phyloP scores from a whole-genome alignment of 176 grass and related monocot genomes.

The Ananas comosus region DNA sequence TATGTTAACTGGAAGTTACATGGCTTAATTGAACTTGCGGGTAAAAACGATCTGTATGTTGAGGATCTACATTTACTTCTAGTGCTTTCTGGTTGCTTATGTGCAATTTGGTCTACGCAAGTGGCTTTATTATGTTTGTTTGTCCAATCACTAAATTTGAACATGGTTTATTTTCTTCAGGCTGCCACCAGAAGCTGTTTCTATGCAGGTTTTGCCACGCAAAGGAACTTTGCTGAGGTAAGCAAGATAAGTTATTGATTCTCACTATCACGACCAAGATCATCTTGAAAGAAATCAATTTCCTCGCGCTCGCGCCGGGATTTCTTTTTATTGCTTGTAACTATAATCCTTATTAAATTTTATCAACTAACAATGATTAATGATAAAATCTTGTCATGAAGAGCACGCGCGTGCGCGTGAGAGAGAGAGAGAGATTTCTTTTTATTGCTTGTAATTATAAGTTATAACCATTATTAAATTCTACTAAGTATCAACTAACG shows the following conservation, averaged over 20 bases:
- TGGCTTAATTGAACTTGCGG: too few species aligned
- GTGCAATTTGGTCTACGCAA: neutral
- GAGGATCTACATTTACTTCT: neutral
- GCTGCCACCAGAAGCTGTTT: constrained; percentile 96
- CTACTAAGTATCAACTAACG: neutral
- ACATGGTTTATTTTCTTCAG: constrained; percentile 23
- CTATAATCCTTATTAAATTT: too few species aligned
- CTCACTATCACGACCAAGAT: too few species aligned
- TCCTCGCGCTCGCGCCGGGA: too few species aligned
- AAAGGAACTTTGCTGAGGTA: constrained; percentile 98
- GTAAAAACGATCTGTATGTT: neutral
- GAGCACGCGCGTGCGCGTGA: too few species aligned
- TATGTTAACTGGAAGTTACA: too few species aligned
- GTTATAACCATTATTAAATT: neutral
- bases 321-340: too few species aligned
- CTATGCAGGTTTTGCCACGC: constrained; percentile 89
- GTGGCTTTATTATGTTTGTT: too few species aligned
- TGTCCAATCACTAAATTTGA: neutral
- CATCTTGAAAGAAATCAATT: too few species aligned
- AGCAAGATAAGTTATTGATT: neutral
- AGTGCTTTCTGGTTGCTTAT: neutral
- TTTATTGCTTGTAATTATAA: neutral
- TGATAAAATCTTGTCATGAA: too few species aligned
- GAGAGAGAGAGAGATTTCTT: neutral
- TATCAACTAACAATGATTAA: too few species aligned